These are phyloP conservation scores for Solanum appendiculatum DNA, from an alignment of 257 asterid genomes.

Conservation along the genomic window DNA sequence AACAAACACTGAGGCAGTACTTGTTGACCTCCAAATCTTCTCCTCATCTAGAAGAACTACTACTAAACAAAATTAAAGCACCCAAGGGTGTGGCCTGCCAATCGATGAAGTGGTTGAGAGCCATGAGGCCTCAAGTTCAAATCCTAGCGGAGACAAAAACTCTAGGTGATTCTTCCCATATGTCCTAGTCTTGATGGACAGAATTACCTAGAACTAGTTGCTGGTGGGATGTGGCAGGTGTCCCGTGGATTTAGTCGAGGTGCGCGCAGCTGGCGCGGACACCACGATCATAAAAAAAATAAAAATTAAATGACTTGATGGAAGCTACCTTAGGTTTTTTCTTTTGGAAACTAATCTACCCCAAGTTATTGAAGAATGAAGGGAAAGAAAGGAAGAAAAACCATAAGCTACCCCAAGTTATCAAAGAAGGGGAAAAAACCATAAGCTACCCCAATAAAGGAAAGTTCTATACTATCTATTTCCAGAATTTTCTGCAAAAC, in stretches of 20 bases:
- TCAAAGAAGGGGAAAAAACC: neutral
- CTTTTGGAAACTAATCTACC: neutral
- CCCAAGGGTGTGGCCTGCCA: neutral
- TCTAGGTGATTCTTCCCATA: too few relatives aligned
- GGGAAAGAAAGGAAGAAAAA: neutral
- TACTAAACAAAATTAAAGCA: neutral
- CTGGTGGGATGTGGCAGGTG: neutral
- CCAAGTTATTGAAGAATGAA: neutral
- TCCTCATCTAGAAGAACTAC: neutral
- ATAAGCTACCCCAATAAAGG: neutral
- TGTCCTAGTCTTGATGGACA: too few relatives aligned
- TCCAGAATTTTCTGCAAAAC: neutral
- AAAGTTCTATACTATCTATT: neutral
- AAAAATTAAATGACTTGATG: neutral
- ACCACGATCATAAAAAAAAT: neutral
- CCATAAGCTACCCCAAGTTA: neutral
- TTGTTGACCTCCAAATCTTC: neutral
- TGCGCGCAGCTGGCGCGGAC: neutral
- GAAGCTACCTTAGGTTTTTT: neutral
- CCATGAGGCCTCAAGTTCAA: too few relatives aligned
- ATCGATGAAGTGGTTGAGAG: too few relatives aligned
- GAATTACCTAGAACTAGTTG: neutral
- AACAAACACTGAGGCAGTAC: neutral
- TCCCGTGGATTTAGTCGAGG: neutral
- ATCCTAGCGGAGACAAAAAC: too few relatives aligned